These are phyloP conservation scores for Naumovozyma castellii DNA, from an alignment of 805 yeast genomes.

Conservation along the genomic window DNA sequence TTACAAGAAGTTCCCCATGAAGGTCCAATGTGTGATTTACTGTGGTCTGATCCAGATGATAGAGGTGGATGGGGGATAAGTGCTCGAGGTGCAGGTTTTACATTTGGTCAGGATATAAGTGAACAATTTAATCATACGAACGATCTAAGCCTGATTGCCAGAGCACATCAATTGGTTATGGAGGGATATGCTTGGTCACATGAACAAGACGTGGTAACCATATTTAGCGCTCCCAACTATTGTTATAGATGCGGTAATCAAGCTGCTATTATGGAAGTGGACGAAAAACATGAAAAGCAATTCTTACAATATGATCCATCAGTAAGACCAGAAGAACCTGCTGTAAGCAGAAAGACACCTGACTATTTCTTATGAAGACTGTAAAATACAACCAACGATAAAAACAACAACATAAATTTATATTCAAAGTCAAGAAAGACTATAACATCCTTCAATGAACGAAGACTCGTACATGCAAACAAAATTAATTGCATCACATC, in stretches of 20 bases:
- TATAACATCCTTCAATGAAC: no score
- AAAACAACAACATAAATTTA: no score
- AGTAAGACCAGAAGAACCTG: constrained; percentile 93
- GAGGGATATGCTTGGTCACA: constrained; percentile 92
- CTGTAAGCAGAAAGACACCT: constrained; percentile 92
- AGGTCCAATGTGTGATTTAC: constrained; percentile 90
- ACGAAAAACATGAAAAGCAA: constrained; percentile 79
- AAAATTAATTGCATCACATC: no score
- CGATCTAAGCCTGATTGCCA: constrained; percentile 68
- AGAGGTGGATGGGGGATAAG: constrained; percentile 95
- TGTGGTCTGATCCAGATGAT: constrained; percentile 96
- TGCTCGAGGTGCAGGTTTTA: constrained; percentile 96
- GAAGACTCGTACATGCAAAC: no score
- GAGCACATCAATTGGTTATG: constrained; percentile 94
- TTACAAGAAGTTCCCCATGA: constrained; percentile 93
- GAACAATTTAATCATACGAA: constrained; percentile 87
- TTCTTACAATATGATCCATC: constrained; percentile 91
- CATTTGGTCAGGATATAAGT: constrained; percentile 87
- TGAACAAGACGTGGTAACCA: constrained; percentile 84
- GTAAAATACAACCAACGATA: no score
- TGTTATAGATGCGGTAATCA: constrained; percentile 95
- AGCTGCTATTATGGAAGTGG: constrained; percentile 95
- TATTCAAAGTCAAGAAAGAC: no score
- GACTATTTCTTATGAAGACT: constrained; percentile 77
- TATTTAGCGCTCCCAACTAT: constrained; percentile 87